Base-by-base conservation (phyloP, 2,329 filamentous ascomycete species). In the Dryadomyces quercivorus region DNA sequence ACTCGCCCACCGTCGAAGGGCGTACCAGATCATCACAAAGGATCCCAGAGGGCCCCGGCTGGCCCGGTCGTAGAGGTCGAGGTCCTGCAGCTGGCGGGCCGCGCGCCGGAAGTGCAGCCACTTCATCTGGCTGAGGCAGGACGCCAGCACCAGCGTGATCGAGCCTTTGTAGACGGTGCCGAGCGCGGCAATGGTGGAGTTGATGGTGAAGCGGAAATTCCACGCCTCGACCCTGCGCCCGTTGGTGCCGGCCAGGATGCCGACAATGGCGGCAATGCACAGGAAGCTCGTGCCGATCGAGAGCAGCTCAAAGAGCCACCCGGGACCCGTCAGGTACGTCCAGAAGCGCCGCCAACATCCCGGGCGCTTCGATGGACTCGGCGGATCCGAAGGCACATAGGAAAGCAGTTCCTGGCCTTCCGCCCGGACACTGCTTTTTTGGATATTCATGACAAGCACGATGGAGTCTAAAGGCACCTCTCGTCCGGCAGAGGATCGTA, bases 71-170 rank as follows among this genome's bases (percentile, higher is more conserved):
- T 21, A 21, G n/a, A 50, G 48, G 8, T 50, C 48, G 6, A 50
- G 12, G 31, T 38, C 31, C 9, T 9, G 31, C 34, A 50, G 8
- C n/a, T 38, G 31, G 3, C 34, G 16, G n/a, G 31, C n/a, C 3
- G 48, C 38, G 7, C n/a, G 5, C 34, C 18, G 38, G 9, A 38
- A 50, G 48, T 50, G 34, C 18, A 50, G 48, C 48, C 48, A 50
- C 34, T 50, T 50, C 31, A 50, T 38, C 48, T 50, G 48, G 34
- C 48, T 50, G n/a, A 50, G 48, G 15, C 48, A 50, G 15, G 48
- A 38, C 31, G 48, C 48, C 48, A 50, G 9, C n/a, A 40, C 48
- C 3, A 15, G 34, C 34, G 6, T 12, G 31, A 4, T 16, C 5
- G 3, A 20, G 3, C 8, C 12, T 26, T 40, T 38, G n/a, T 20